These are phyloP conservation scores for Perkinsus marinus DNA, from an alignment of 169 alveolate species.

Conservation along the genomic window DNA sequence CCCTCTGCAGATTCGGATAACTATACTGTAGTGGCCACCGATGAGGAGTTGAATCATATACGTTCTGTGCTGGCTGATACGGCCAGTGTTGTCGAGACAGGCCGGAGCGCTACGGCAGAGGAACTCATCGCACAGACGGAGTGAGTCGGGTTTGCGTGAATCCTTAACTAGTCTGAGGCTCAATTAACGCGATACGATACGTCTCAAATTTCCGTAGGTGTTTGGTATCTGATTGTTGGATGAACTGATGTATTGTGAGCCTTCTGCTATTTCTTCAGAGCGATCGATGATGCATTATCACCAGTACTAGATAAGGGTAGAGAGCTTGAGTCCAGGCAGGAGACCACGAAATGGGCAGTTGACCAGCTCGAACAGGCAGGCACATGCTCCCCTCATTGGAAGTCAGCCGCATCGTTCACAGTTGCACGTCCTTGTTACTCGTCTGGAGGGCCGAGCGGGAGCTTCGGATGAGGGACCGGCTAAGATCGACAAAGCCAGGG, in stretches of 20 bases:
- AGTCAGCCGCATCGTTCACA: background rate
- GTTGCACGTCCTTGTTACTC: background rate
- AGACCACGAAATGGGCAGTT: background rate
- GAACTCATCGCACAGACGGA: background rate
- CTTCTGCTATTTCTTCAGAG: background rate
- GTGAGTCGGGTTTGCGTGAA: background rate
- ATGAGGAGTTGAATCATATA: background rate
- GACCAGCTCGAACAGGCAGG: background rate
- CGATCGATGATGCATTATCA: background rate
- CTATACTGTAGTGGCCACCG: background rate
- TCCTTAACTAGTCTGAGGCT: no score
- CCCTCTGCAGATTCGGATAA: background rate
- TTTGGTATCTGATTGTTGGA: background rate
- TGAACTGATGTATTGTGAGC: background rate
- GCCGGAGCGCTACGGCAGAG: background rate
- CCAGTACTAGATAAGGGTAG: background rate
- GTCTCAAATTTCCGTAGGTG: background rate
- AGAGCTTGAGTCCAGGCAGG: background rate
- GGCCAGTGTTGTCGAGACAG: background rate
- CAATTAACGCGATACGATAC: no score
- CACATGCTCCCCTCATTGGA: background rate
- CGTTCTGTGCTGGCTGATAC: background rate
- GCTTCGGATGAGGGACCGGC: background rate
- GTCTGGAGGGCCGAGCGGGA: background rate
- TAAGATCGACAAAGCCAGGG: background rate